Conservation (phyloP, 2,329 filamentous ascomycete genomes). For the Tolypocladium pustulatum region DNA sequence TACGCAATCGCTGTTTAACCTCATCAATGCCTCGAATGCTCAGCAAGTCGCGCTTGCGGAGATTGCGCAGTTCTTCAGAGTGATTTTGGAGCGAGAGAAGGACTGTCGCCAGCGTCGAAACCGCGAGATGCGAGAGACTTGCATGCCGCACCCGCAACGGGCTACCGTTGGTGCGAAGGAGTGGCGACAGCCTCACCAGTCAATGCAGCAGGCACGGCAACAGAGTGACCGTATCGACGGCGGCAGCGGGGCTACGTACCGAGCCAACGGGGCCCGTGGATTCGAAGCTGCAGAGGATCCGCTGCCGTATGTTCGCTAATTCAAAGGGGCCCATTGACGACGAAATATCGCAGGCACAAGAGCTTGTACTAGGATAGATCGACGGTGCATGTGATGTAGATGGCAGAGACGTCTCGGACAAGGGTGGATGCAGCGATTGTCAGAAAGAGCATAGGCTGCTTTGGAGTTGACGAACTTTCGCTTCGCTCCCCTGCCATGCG, state of each 20-base stretch:
- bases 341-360: background rate
- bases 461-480: background rate
- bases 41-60: slow-evolving; percentile 37
- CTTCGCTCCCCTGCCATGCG: background rate
- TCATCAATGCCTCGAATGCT: slow-evolving; percentile 33
- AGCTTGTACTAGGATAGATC: no score
- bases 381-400: no score
- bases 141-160: background rate
- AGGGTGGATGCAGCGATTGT: background rate
- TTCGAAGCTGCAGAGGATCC: background rate
- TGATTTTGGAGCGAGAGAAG: slow-evolving; percentile 36
- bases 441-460: background rate
- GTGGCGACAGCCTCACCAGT: background rate
- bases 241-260: background rate
- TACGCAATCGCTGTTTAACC: slow-evolving; percentile 36
- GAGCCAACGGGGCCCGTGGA: background rate
- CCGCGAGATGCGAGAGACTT: slow-evolving; percentile 7
- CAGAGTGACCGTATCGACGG: background rate
- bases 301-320: slow-evolving; percentile 1
- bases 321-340: background rate
- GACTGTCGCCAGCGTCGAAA: slow-evolving; percentile 14
- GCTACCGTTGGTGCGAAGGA: background rate
- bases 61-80: slow-evolving; percentile 43
- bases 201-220: background rate
- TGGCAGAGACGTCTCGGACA: background rate